Evolutionary conservation across 1,284 basidiomycete species (phyloP).

Genomic region (Vanrija pseudolonga): DNA sequence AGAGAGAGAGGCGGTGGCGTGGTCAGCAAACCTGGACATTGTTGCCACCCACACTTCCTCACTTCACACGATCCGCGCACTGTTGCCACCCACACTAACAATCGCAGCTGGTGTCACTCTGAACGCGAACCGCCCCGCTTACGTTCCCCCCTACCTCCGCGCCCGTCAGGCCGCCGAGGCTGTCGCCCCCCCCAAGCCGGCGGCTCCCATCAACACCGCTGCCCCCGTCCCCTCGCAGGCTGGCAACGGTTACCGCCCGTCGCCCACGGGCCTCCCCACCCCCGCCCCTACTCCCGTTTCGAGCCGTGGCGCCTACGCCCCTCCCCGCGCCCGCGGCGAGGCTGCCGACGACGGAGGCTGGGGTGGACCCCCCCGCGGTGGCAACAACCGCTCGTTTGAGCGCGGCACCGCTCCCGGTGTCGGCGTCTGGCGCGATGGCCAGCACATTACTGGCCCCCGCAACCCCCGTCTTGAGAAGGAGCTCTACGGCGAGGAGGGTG

Average conservation of each 20-base stretch:
- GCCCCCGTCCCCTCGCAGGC: conserved; percentile 24
- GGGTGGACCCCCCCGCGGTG: conserved; percentile 49
- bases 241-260: conserved; percentile 33
- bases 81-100: conserved; percentile 1
- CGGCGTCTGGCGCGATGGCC: conserved; percentile 86
- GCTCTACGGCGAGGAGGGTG: conserved; percentile 84
- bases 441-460: conserved; percentile 73
- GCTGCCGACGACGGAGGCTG: conserved; percentile 52
- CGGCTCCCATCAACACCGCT: conserved; percentile 15
- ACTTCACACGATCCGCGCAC: background rate
- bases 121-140: conserved; percentile 68
- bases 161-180: conserved; percentile 49
- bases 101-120: conserved; percentile 27
- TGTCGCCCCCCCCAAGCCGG: conserved; percentile 6
- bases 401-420: conserved; percentile 58
- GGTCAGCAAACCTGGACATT: background rate
- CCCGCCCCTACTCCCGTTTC: conserved; percentile 42
- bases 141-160: conserved; percentile 86
- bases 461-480: conserved; percentile 91
- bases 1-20: conserved; percentile 1
- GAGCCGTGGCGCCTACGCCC: conserved; percentile 56
- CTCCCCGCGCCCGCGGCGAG: conserved; percentile 52
- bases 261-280: conserved; percentile 42
- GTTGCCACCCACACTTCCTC: conserved; percentile 2
- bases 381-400: conserved; percentile 49